Percentiles rank a stretch among this genome's conserved stretches.
These are phyloP conservation scores for Isoetes taiwanensis DNA, from an alignment of 75 land plant genomes.

Conservation along the genomic window DNA sequence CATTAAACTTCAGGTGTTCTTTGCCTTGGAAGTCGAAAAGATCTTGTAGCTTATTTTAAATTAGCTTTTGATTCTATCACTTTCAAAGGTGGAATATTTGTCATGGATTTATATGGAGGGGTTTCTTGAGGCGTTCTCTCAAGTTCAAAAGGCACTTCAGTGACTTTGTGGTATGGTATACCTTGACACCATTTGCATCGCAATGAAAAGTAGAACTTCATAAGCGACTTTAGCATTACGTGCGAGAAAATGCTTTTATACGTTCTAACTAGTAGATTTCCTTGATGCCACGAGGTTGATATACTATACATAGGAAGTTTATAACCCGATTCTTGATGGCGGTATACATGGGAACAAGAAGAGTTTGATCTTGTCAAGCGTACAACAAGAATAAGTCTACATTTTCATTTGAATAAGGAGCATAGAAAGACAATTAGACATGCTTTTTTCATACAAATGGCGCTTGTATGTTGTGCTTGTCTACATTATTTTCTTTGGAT, in stretches of 20 bases:
- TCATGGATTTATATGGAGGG: slow-evolving; percentile 89
- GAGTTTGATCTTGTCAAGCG: slow-evolving; percentile 64
- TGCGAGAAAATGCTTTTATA: too few species aligned
- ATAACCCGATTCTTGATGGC: too few species aligned
- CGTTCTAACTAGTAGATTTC: too few species aligned
- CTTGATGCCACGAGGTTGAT: neutral
- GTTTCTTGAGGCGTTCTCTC: slow-evolving; percentile 49
- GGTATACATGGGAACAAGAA: slow-evolving; percentile 87
- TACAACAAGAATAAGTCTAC: slow-evolving; percentile 75
- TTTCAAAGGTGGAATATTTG: slow-evolving; percentile 71
- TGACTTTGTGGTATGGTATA: slow-evolving; percentile 47
- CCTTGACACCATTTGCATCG: neutral
- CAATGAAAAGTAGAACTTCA: too few species aligned
- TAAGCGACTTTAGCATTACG: too few species aligned
- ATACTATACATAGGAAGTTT: slow-evolving; percentile 3
- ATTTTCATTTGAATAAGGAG: slow-evolving; percentile 46
- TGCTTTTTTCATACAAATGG: slow-evolving; percentile 85
- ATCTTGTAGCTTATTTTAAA: slow-evolving; percentile 57
- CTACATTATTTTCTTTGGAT: neutral
- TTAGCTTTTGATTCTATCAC: slow-evolving; percentile 33
- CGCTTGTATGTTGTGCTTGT: slow-evolving; percentile 58
- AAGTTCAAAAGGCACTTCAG: slow-evolving; percentile 50
- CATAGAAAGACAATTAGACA: slow-evolving; percentile 39
- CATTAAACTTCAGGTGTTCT: slow-evolving; percentile 88
- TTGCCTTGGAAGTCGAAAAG: slow-evolving; percentile 56